phyloP scores from a whole-genome alignment of 1,284 basidiomycete species.

The Apiotrichum siamense region DNA sequence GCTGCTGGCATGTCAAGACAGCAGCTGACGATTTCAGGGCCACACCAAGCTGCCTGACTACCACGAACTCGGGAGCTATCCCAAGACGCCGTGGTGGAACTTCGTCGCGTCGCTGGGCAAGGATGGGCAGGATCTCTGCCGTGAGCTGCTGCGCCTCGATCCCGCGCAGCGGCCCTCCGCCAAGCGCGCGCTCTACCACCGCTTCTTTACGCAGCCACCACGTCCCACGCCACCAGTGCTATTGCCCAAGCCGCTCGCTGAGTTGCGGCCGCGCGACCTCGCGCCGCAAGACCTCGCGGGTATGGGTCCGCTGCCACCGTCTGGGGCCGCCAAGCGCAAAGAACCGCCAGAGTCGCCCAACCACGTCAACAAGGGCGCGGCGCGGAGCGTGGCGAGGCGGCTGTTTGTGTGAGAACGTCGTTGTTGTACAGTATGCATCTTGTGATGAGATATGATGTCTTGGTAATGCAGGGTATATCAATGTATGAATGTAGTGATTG shows the following conservation, averaged over 20 bases:
- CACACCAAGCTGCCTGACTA: constrained; percentile 87
- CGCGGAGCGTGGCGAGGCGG: constrained; percentile 13
- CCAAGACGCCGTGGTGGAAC: constrained; percentile 58
- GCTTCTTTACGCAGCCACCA: constrained; percentile 39
- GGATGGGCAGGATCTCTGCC: constrained; percentile 79
- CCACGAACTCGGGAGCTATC: constrained; percentile 70
- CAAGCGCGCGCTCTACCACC: constrained; percentile 52
- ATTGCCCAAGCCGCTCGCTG: constrained; percentile 43
- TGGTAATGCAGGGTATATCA: constrained; percentile 8
- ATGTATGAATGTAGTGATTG: neutral
- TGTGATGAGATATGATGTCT: neutral
- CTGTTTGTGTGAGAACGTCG: constrained; percentile 14
- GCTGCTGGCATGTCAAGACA: neutral
- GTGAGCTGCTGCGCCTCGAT: constrained; percentile 75
- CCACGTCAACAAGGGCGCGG: neutral
- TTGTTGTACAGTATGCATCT: constrained; percentile 19
- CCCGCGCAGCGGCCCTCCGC: constrained; percentile 76
- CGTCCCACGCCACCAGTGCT: constrained; percentile 38
- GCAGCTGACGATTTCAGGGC: constrained; percentile 54
- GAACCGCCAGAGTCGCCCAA: neutral
- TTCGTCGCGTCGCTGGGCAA: constrained; percentile 85
- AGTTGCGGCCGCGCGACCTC: constrained; percentile 41
- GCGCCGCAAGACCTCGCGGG: constrained; percentile 35
- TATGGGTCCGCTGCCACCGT: neutral
- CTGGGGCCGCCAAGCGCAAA: constrained; percentile 11